Evolutionary conservation across 148 eudicot genomes (phyloP).

Genomic region (Rheum nobile): DNA sequence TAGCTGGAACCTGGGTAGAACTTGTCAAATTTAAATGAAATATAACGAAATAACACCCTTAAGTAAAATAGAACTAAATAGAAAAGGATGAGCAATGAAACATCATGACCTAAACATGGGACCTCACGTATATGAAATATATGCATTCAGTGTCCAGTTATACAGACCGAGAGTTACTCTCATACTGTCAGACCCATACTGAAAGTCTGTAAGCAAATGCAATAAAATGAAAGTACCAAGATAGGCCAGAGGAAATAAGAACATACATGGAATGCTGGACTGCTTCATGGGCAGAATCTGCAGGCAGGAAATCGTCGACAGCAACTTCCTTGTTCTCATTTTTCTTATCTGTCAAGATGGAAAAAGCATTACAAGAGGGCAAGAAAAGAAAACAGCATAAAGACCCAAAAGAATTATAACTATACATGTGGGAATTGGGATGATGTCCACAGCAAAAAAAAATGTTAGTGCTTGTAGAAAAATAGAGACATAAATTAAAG

Average conservation of each 20-base stretch:
- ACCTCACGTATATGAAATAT: neutral
- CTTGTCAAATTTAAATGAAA: neutral
- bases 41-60: neutral
- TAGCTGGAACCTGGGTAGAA: neutral
- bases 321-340: conserved; percentile 62
- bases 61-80: neutral
- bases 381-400: neutral
- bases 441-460: too few species aligned
- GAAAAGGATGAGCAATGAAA: neutral
- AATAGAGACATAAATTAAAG: neutral
- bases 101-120: neutral
- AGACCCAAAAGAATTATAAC: neutral
- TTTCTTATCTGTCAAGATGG: conserved; percentile 34
- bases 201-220: neutral
- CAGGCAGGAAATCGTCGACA: conserved; percentile 49
- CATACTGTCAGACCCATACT: neutral
- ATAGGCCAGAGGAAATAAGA: neutral
- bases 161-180: neutral
- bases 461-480: conserved; percentile 5
- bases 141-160: too few species aligned
- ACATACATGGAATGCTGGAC: conserved; percentile 50
- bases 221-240: neutral
- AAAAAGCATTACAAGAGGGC: neutral
- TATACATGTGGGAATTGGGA: too few species aligned
- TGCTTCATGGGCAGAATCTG: conserved; percentile 30